phyloP scores from a whole-genome alignment of 1,284 basidiomycete genomes.

The Leccinum angustisporum region DNA sequence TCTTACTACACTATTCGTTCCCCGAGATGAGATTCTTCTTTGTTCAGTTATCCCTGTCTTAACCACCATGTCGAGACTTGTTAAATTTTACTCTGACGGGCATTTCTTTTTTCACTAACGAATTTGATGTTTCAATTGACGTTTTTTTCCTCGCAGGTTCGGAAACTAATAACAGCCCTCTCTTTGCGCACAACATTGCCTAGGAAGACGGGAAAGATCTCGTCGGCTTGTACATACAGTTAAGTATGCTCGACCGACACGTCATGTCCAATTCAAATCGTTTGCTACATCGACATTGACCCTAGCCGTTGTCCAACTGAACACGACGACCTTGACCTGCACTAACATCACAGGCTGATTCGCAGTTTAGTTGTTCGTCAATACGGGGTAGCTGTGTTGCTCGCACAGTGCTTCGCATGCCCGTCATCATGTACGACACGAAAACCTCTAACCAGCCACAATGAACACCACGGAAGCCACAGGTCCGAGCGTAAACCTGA shows the following conservation, averaged over 20 bases:
- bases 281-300: background rate
- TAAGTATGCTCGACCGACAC: background rate
- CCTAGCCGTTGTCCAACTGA: too few species aligned
- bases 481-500: background rate
- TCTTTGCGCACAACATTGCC: background rate
- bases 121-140: background rate
- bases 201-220: background rate
- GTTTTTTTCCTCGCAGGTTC: background rate
- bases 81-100: background rate
- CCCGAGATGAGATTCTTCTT: slow-evolving; percentile 40
- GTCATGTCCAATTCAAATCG: background rate
- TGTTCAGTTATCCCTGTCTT: slow-evolving; percentile 67
- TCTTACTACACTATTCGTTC: too few species aligned
- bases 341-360: too few species aligned
- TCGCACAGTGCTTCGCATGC: background rate
- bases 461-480: background rate
- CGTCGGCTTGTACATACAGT: background rate
- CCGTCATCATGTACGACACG: background rate
- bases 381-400: too few species aligned
- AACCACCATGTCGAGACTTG: slow-evolving; percentile 59
- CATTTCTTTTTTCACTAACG: background rate
- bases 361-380: too few species aligned
- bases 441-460: background rate
- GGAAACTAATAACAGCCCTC: background rate
- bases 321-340: too few species aligned